phyloP scores from a whole-genome alignment of 176 grass and related monocot genomes.

The Carex pumila region DNA sequence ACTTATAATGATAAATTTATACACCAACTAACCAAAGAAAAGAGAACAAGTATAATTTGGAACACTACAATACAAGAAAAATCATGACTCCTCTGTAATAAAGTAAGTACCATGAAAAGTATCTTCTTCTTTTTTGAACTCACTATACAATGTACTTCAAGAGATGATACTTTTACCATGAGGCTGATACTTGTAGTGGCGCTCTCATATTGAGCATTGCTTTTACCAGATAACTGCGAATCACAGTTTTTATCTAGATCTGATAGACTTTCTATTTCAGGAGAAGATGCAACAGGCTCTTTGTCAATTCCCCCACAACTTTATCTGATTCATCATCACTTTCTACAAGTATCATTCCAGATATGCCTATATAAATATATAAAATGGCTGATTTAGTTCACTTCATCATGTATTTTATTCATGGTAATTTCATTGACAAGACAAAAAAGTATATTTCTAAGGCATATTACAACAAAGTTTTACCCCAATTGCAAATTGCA shows the following conservation, averaged over 20 bases:
- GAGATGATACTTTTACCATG: too few relatives aligned
- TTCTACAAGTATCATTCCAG: slow-evolving; percentile 8
- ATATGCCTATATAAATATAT: neutral
- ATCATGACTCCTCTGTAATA: neutral
- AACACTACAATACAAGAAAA: neutral
- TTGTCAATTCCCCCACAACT: neutral
- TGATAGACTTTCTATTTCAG: neutral
- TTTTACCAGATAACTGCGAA: neutral
- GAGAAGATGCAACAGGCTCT: neutral
- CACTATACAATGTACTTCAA: neutral
- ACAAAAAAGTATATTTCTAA: too few relatives aligned
- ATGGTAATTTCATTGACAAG: too few relatives aligned
- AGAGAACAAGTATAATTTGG: neutral
- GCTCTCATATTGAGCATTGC: neutral
- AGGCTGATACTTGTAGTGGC: neutral
- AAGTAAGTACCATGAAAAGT: neutral
- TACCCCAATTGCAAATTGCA: neutral
- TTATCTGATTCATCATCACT: slow-evolving; percentile 11
- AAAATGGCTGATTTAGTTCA: neutral
- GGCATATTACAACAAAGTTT: neutral
- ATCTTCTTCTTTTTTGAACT: neutral
- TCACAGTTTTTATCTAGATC: neutral
- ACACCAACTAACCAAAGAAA: neutral
- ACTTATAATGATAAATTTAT: neutral
- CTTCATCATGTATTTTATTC: neutral